These are phyloP conservation scores for Brassica nigra DNA, from an alignment of 345 rosid species.

Conservation along the genomic window DNA sequence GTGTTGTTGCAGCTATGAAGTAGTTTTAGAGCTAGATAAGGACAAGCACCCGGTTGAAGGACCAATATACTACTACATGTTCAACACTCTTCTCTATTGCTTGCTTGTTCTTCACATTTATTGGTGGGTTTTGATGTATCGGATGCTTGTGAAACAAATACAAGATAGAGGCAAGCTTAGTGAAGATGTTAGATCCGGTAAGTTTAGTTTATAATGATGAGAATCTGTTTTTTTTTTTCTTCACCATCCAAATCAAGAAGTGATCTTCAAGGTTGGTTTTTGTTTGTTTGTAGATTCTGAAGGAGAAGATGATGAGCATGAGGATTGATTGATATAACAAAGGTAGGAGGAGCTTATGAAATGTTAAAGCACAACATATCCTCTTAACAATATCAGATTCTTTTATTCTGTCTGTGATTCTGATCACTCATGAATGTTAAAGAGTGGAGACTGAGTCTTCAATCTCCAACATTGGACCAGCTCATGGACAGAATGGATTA, in stretches of 20 bases:
- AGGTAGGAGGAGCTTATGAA: conserved; percentile 2
- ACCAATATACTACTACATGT: conserved; percentile 62
- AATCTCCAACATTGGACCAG: conserved; percentile 2
- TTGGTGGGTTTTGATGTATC: conserved; percentile 74
- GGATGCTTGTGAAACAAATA: conserved; percentile 65
- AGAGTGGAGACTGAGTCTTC: conserved; percentile 15
- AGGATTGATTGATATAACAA: conserved; percentile 53
- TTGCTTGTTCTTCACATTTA: conserved; percentile 66
- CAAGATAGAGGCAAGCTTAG: conserved; percentile 58
- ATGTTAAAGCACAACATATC: neutral
- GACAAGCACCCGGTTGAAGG: conserved; percentile 54
- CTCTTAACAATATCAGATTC: neutral
- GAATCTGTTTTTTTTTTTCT: neutral
- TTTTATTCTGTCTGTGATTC: neutral
- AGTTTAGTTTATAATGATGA: neutral
- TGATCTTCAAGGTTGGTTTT: neutral
- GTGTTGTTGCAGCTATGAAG: conserved; percentile 63
- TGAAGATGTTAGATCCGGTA: conserved; percentile 80
- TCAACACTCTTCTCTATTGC: conserved; percentile 75
- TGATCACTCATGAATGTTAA: conserved; percentile 10
- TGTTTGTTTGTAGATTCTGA: conserved; percentile 32
- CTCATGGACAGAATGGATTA: neutral
- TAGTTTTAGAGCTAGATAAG: conserved; percentile 51
- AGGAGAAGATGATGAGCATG: conserved; percentile 56
- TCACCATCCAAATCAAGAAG: neutral